Percentiles rank a stretch among this genome's conserved stretches.
Evolutionary conservation across 2,329 filamentous ascomycete species (phyloP).

Genomic region (Phoma sp.): DNA sequence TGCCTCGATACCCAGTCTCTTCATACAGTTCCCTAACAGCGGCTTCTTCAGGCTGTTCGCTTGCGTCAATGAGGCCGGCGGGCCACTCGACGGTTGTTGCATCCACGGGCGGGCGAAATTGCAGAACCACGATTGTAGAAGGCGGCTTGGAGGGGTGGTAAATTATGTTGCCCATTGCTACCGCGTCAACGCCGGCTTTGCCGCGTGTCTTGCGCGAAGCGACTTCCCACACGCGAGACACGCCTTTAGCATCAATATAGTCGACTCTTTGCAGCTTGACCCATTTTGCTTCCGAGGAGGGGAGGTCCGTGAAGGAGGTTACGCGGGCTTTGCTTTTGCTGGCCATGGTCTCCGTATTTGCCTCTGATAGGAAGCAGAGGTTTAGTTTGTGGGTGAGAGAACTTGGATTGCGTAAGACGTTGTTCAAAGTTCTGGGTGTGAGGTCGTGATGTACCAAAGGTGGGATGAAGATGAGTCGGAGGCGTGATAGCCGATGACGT

Average conservation of each 20-base stretch:
- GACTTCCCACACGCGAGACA: slow-evolving; percentile 70
- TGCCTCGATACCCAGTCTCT: slow-evolving; percentile 68
- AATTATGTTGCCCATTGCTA: slow-evolving; percentile 75
- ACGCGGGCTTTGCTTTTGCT: slow-evolving; percentile 25
- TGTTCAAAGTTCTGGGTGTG: not conserved
- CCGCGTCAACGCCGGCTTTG: slow-evolving; percentile 64
- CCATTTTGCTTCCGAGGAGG: slow-evolving; percentile 37
- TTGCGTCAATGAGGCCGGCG: slow-evolving; percentile 55
- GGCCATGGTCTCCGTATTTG: slow-evolving; percentile 15
- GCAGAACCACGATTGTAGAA: slow-evolving; percentile 48
- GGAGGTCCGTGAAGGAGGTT: slow-evolving; percentile 30
- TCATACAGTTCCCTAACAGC: slow-evolving; percentile 67
- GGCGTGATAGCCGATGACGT: slow-evolving; percentile 15
- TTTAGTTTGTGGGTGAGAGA: too few relatives aligned
- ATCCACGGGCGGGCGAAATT: slow-evolving; percentile 67
- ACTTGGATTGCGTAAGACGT: too few relatives aligned
- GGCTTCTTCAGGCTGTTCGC: slow-evolving; percentile 63
- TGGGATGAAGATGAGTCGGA: slow-evolving; percentile 17
- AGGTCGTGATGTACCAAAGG: slow-evolving; percentile 11
- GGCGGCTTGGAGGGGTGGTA: slow-evolving; percentile 37
- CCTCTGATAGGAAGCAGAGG: not conserved
- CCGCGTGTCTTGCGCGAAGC: slow-evolving; percentile 70
- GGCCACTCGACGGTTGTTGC: slow-evolving; percentile 67
- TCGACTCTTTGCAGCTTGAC: slow-evolving; percentile 47
- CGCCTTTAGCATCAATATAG: slow-evolving; percentile 68